Base-by-base conservation (phyloP, 352 stramenopile genomes). In the Globisporangium iwayamae region DNA sequence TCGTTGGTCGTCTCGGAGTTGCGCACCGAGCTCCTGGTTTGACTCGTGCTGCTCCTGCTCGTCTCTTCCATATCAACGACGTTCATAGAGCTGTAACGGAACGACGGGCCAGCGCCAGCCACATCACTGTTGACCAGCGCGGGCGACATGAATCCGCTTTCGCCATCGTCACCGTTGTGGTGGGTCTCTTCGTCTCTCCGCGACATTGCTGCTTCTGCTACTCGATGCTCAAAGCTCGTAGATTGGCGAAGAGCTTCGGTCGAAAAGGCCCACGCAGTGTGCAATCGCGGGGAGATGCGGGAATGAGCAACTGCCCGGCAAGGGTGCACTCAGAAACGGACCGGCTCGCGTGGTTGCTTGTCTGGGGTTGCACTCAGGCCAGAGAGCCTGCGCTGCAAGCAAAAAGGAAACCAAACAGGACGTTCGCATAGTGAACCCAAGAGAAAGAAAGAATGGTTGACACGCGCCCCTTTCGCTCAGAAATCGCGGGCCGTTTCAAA, bases 31-130 rank as follows among this genome's bases (percentile, higher is more conserved):
- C 52, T 41, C 6, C 38, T 51, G 22, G 4, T 36, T 36, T 36
- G 32, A 8, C 38, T 61, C 1, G 39, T 60, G 55, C 48, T 59
- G 47, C 28, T 60, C 39, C 56, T 46, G 18, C 47, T 62, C 43
- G 43, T 34, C 22, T 53, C 51, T 28, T 63, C 56, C 28, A 36
- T 43, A 14, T 60, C 56, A 10, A 32, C 13, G 20, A 41, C 8
- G 63, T 61, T 59, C 63, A 69, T 69, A 41, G 48, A 51, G 41
- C 63, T 69, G 56, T 62, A 69, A 18, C 63, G 63, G 25, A 60
- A 69, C 16, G 63, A 69, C 5, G 63, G 63, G 3, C 25, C 56
- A 1, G 18, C 46, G 41, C 10, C 38, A 2, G 32, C 8, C 14
- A 52, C 34, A 36, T 68, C 46, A 1, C 57, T 39, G 11, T n/a